A percentile compares a stretch with the other conserved stretches of the same genome.
Evolutionary conservation across 2,329 filamentous ascomycete genomes (phyloP).

Genomic region (Ophiostoma sp.): DNA sequence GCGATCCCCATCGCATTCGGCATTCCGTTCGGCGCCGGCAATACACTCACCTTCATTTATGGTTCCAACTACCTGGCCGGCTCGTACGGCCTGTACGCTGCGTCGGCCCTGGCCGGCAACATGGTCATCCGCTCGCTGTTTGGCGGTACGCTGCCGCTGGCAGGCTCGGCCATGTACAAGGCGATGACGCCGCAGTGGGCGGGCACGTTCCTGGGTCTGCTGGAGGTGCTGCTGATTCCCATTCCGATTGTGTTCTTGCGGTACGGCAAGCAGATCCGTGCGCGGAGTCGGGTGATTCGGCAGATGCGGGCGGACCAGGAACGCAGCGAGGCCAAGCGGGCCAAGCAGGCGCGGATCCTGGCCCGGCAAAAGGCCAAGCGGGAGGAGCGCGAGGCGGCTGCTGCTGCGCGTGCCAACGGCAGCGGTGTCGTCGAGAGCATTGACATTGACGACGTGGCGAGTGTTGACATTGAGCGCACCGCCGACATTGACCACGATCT

Average conservation of each 20-base stretch:
- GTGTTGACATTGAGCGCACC: slow-evolving; percentile 22
- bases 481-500: slow-evolving; percentile 13
- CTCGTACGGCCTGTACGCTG: slow-evolving; percentile 75
- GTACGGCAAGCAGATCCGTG: slow-evolving; percentile 52
- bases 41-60: slow-evolving; percentile 76
- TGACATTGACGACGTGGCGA: slow-evolving; percentile 6
- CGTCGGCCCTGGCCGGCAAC: slow-evolving; percentile 74
- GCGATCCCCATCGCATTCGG: slow-evolving; percentile 72
- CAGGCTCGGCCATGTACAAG: slow-evolving; percentile 69
- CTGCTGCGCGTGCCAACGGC: neutral
- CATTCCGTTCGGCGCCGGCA: slow-evolving; percentile 73
- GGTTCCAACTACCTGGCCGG: slow-evolving; percentile 73
- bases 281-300: slow-evolving; percentile 47
- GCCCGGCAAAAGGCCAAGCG: slow-evolving; percentile 26
- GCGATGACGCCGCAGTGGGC: slow-evolving; percentile 71
- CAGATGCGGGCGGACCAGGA: slow-evolving; percentile 45
- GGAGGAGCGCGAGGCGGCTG: slow-evolving; percentile 15
- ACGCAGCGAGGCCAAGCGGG: slow-evolving; percentile 34
- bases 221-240: slow-evolving; percentile 70
- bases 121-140: slow-evolving; percentile 67
- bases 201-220: slow-evolving; percentile 66
- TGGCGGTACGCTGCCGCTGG: slow-evolving; percentile 70
- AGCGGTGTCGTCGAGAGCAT: slow-evolving; percentile 7
- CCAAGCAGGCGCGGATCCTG: slow-evolving; percentile 31
- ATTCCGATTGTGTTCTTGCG: slow-evolving; percentile 74